Evolutionary conservation across 2,329 filamentous ascomycete species (phyloP), one percentile per base, ranked within the genome.

Genomic region (Claviceps sp.): DNA sequence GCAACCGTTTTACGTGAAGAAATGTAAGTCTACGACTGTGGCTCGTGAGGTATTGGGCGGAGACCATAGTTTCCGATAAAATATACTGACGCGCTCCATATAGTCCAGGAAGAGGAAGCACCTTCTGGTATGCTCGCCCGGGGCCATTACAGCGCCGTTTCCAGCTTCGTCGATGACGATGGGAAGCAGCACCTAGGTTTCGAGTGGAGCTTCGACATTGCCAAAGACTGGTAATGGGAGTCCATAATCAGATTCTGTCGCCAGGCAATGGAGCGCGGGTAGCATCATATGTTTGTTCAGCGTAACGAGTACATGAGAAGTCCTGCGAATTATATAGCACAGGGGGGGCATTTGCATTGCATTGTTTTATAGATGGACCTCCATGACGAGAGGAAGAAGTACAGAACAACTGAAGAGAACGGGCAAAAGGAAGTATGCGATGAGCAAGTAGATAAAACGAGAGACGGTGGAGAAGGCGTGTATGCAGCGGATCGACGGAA

Each of bases 171-270:
- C 56, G 93, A 98, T 66, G 93, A 98, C 64, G 93, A 98, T 73
- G 85, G 93, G 68, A 83, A 89, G 70, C 84, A 79, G 57, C 90
- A 98, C 70, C 76, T 98, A 57, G 77, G 85, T 66, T 98, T 98
- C 69, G 86, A 95, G 63, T 98, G 93, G 93, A 82, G 84, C 56
- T 97, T 98, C 64, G 87, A 96, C 65, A 95, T 98, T 68, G 79
- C 85, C 72, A 98, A 97, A 80, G 88, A 95, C 67, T 97, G 93
- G 93, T 87, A 82, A 56, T 11, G 17, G 37, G 5, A 14, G 16
- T 5, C 17, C 14, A 43, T 5, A 59, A 61, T 34, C 44, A 16
- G 14, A 41, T 24, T 26, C 17, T 45, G 30, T 50, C 41, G 19
- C 41, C 13, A 40, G 38, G n/a, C 40, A 37, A 45, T 22, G 19